phyloP scores from a whole-genome alignment of 1,284 basidiomycete species.

The Moesziomyces antarcticus region DNA sequence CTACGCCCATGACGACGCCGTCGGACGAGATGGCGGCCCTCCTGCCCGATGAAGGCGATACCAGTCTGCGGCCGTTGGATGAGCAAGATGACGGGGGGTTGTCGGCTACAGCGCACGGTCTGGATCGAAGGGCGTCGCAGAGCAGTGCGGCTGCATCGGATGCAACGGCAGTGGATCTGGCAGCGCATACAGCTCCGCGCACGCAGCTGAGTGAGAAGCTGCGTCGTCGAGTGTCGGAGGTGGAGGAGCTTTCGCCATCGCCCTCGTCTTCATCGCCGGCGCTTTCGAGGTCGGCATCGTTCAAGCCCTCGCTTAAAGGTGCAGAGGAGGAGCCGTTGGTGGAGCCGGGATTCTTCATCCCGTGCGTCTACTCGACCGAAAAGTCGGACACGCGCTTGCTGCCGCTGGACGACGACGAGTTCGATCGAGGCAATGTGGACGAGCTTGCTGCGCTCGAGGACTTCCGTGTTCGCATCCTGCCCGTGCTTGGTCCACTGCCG shows the following conservation, averaged over 20 bases:
- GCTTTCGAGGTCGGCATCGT: conserved; percentile 29
- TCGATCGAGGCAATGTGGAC: conserved; percentile 86
- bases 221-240: conserved; percentile 27
- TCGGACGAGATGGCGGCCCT: conserved; percentile 49
- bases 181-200: conserved; percentile 26
- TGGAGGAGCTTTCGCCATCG: conserved; percentile 41
- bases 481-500: conserved; percentile 76
- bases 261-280: conserved; percentile 35
- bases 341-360: conserved; percentile 51
- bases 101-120: conserved; percentile 2
- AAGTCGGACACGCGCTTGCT: conserved; percentile 83
- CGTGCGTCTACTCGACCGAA: conserved; percentile 90
- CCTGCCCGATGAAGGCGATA: conserved; percentile 34
- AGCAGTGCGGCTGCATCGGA: conserved; percentile 42
- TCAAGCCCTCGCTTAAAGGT: conserved; percentile 21
- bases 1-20: conserved; percentile 50
- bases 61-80: conserved; percentile 28
- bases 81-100: conserved; percentile 8
- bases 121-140: conserved; percentile 24
- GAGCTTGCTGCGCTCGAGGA: conserved; percentile 93
- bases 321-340: conserved; percentile 13
- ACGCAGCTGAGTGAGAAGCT: conserved; percentile 8
- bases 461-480: conserved; percentile 89
- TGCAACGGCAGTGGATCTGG: conserved; percentile 35
- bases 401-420: conserved; percentile 91